Conservation (phyloP, 2,329 filamentous ascomycete genomes). For the Pseudogymnoascus sp. region DNA sequence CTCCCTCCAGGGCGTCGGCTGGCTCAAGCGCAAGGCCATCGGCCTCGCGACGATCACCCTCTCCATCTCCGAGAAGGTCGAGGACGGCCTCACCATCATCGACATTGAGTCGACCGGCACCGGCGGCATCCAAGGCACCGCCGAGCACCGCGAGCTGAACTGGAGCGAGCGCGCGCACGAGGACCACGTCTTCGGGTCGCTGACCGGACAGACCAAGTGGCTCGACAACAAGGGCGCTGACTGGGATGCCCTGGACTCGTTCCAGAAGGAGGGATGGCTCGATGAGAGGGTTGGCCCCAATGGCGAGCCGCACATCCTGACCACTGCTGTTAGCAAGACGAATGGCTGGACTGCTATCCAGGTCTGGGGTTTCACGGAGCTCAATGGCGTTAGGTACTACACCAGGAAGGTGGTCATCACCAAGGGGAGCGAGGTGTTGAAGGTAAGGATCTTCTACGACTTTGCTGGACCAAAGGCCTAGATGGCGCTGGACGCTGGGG, state of each 20-base stretch:
- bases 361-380: slow-evolving; percentile 38
- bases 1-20: slow-evolving; percentile 47
- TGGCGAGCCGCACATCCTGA: slow-evolving; percentile 38
- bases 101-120: slow-evolving; percentile 54
- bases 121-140: slow-evolving; percentile 50
- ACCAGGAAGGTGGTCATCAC: slow-evolving; percentile 31
- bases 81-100: slow-evolving; percentile 38
- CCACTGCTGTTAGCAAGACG: slow-evolving; percentile 38
- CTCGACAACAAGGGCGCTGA: slow-evolving; percentile 28
- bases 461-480: background rate
- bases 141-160: slow-evolving; percentile 48
- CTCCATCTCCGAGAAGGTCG: slow-evolving; percentile 31
- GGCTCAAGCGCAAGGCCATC: slow-evolving; percentile 52
- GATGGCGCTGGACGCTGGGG: background rate
- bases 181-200: slow-evolving; percentile 54
- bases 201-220: slow-evolving; percentile 42
- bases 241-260: slow-evolving; percentile 33
- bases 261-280: slow-evolving; percentile 40
- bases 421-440: slow-evolving; percentile 29
- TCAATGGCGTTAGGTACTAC: slow-evolving; percentile 33
- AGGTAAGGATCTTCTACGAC: slow-evolving; percentile 35
- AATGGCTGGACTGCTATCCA: slow-evolving; percentile 47
- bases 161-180: slow-evolving; percentile 43
- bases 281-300: slow-evolving; percentile 33
- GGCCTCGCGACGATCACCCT: slow-evolving; percentile 48